Conservation (phyloP, 169 alveolate species). For the Cryptosporidium tyzzeri region DNA sequence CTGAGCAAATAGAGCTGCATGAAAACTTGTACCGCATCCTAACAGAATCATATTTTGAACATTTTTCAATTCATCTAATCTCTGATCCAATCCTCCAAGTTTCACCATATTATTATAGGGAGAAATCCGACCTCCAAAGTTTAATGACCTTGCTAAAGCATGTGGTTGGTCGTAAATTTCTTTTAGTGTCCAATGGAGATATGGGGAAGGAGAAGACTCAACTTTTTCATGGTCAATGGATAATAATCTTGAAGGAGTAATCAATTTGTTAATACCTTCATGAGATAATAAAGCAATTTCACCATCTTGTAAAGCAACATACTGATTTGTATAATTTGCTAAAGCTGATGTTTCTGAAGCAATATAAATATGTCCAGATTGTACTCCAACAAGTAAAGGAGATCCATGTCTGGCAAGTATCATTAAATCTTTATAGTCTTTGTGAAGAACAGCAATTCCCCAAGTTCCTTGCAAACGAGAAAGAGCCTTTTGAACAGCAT, state of each 20-base stretch:
- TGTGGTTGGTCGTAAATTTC: constrained; percentile 92
- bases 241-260: constrained; percentile 75
- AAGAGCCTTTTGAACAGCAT: constrained; percentile 89
- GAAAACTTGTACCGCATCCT: constrained; percentile 94
- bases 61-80: constrained; percentile 81
- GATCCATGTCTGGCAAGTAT: constrained; percentile 94
- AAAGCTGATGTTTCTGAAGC: constrained; percentile 96
- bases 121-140: constrained; percentile 88
- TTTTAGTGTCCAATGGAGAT: constrained; percentile 91
- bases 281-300: constrained; percentile 88
- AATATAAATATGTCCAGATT: constrained; percentile 87
- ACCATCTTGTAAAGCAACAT: constrained; percentile 89
- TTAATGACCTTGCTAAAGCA: constrained; percentile 83
- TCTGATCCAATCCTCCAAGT: constrained; percentile 88
- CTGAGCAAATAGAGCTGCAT: constrained; percentile 92
- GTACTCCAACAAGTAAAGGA: constrained; percentile 91
- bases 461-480: constrained; percentile 94
- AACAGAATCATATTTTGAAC: constrained; percentile 87
- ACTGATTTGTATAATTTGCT: constrained; percentile 91
- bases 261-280: constrained; percentile 83
- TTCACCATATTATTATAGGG: constrained; percentile 81
- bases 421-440: constrained; percentile 88
- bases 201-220: constrained; percentile 88
- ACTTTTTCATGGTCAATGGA: constrained; percentile 81
- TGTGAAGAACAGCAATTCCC: constrained; percentile 93